phyloP scores from a whole-genome alignment of 371 early-diverging fungal genomes.

The Apophysomyces trapeziformis region DNA sequence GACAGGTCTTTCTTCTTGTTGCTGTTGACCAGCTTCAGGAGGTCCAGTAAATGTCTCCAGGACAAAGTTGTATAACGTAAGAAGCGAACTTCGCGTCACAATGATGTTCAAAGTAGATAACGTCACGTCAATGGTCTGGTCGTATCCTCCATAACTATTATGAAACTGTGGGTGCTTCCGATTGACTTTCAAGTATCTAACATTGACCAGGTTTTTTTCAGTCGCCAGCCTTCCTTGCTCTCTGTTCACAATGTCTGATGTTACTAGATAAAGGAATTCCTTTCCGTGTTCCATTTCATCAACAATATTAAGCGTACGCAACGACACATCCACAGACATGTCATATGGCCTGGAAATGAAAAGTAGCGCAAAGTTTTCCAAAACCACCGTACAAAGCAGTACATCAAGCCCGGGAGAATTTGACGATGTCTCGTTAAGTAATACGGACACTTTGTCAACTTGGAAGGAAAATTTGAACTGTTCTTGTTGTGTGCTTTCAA shows the following conservation, averaged over 20 bases:
- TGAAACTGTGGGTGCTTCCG: constrained; percentile 78
- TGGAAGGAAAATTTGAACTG: constrained; percentile 74
- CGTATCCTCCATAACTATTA: constrained; percentile 75
- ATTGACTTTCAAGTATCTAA: constrained; percentile 78
- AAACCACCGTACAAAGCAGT: constrained; percentile 69
- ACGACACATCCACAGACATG: constrained; percentile 72
- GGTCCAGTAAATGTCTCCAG: constrained; percentile 74
- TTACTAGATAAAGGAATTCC: constrained; percentile 70
- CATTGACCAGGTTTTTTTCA: constrained; percentile 66
- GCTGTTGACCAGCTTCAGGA: not conserved
- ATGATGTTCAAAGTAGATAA: constrained; percentile 85
- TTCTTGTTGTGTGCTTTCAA: constrained; percentile 45
- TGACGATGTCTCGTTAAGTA: constrained; percentile 55
- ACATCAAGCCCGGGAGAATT: constrained; percentile 47
- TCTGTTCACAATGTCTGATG: constrained; percentile 52
- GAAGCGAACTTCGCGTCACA: constrained; percentile 84
- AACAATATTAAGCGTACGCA: constrained; percentile 77
- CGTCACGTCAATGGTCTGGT: constrained; percentile 82
- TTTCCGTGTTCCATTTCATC: constrained; percentile 73
- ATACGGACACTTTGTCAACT: constrained; percentile 72
- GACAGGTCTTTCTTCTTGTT: not conserved
- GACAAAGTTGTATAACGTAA: constrained; percentile 85
- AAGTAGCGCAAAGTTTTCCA: constrained; percentile 73
- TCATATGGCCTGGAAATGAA: constrained; percentile 77
- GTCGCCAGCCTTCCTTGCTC: constrained; percentile 30